Conservation (phyloP, 345 rosid genomes). For the Linum usitatissimum region DNA sequence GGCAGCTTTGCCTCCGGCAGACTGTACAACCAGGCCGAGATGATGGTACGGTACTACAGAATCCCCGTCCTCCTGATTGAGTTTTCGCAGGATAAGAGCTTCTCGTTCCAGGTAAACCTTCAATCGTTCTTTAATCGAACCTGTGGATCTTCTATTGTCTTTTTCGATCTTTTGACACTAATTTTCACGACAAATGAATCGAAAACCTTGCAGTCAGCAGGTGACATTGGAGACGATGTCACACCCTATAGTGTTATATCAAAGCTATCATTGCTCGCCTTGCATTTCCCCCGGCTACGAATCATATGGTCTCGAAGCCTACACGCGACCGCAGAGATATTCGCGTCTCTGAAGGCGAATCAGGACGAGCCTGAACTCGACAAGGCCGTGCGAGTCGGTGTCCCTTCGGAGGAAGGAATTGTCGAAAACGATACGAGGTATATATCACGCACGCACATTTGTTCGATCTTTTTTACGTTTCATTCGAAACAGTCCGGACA, state of each 20-base stretch:
- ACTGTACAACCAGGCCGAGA: slow-evolving; percentile 87
- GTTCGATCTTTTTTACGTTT: not conserved
- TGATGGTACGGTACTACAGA: slow-evolving; percentile 78
- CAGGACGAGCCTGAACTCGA: slow-evolving; percentile 88
- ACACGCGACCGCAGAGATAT: slow-evolving; percentile 91
- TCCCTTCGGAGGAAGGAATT: slow-evolving; percentile 86
- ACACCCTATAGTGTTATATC: slow-evolving; percentile 86
- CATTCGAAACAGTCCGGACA: no score
- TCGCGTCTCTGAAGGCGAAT: slow-evolving; percentile 71
- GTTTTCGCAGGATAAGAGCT: slow-evolving; percentile 96
- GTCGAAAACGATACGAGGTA: slow-evolving; percentile 88
- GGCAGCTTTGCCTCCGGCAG: slow-evolving; percentile 90
- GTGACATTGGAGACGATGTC: slow-evolving; percentile 93
- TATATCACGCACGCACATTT: no score
- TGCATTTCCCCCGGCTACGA: slow-evolving; percentile 87
- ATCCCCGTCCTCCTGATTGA: slow-evolving; percentile 94
- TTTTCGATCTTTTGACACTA: slow-evolving; percentile 3
- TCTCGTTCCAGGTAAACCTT: slow-evolving; percentile 73
- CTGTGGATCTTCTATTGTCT: no score
- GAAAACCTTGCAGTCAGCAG: slow-evolving; percentile 52
- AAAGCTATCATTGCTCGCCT: slow-evolving; percentile 76
- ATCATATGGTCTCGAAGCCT: slow-evolving; percentile 94
- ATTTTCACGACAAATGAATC: not conserved
- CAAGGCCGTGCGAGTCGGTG: slow-evolving; percentile 80
- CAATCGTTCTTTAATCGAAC: no score